A percentile compares a stretch with the other conserved stretches of the same genome.
phyloP scores from a whole-genome alignment of 2,329 filamentous ascomycete species.

The Colletotrichum sublineola region DNA sequence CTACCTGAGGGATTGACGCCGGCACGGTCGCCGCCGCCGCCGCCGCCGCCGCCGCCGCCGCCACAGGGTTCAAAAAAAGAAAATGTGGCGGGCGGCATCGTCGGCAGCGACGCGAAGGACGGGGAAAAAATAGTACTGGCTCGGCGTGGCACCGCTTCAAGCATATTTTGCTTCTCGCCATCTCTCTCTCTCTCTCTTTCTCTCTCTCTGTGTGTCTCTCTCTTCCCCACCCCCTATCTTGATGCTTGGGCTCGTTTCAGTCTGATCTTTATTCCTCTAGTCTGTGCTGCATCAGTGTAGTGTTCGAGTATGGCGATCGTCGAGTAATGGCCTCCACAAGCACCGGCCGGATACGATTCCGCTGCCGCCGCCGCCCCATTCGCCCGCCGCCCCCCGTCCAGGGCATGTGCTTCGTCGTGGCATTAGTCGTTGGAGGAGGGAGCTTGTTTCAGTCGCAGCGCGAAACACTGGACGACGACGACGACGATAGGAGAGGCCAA shows the following conservation, averaged over 20 bases:
- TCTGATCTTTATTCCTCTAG: constrained; percentile 24
- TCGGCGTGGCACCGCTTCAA: constrained; percentile 24
- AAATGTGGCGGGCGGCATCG: neutral
- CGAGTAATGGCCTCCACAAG: constrained; percentile 34
- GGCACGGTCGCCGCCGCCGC: neutral
- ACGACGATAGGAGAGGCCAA: no score
- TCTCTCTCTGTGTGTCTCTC: neutral
- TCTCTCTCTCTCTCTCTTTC: no score
- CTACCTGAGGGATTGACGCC: neutral
- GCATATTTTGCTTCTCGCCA: no score
- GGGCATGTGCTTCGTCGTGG: constrained; percentile 30
- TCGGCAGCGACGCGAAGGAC: neutral
- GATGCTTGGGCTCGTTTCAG: constrained; percentile 19
- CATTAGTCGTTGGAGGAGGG: neutral
- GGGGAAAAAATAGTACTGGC: neutral
- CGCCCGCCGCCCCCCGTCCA: neutral
- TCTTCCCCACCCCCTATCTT: neutral
- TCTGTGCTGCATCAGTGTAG: neutral
- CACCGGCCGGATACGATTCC: constrained; percentile 36
- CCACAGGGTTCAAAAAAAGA: neutral
- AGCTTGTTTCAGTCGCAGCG: constrained; percentile 29
- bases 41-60: neutral
- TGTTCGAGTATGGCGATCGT: constrained; percentile 20
- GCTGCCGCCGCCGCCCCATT: constrained; percentile 23
- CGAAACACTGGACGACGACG: constrained; percentile 21